Conservation (phyloP, 257 asterid species). For the Rubia yunnanensis region DNA sequence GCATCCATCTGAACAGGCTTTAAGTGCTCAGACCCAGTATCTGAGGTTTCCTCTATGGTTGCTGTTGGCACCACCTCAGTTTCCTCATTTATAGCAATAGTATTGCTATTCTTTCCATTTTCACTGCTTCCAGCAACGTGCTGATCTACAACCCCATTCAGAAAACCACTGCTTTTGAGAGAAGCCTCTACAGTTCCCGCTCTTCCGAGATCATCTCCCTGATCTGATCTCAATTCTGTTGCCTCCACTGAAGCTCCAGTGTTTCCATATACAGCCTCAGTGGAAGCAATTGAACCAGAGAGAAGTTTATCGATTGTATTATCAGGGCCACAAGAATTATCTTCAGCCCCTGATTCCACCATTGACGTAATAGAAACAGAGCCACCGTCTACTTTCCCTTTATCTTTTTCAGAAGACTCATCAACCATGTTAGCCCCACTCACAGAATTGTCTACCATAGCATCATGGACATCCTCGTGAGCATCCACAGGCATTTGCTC, state of each 20-base stretch:
- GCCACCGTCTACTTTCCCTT: neutral
- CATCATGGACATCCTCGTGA: constrained; percentile 11
- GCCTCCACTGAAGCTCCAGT: constrained; percentile 5
- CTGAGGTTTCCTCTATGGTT: constrained; percentile 7
- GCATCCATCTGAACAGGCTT: constrained; percentile 25
- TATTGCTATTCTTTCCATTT: neutral
- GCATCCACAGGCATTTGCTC: constrained; percentile 1
- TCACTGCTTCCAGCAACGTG: neutral
- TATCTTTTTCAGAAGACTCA: neutral
- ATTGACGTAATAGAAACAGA: neutral
- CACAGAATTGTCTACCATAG: constrained; percentile 1
- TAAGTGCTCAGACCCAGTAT: constrained; percentile 14
- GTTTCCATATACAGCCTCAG: neutral
- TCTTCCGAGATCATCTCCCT: constrained; percentile 4
- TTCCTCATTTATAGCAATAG: constrained; percentile 7
- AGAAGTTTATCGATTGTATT: neutral
- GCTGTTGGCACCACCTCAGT: constrained; percentile 8
- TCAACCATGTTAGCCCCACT: neutral
- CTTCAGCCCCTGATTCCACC: neutral
- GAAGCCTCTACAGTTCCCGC: constrained; percentile 8
- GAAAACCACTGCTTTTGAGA: neutral
- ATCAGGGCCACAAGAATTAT: neutral
- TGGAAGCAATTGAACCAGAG: neutral
- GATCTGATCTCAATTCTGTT: constrained; percentile 8
- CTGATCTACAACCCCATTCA: constrained; percentile 2